Conservation (phyloP, 2,329 filamentous ascomycete genomes). For the Atkinsonella texensis region DNA sequence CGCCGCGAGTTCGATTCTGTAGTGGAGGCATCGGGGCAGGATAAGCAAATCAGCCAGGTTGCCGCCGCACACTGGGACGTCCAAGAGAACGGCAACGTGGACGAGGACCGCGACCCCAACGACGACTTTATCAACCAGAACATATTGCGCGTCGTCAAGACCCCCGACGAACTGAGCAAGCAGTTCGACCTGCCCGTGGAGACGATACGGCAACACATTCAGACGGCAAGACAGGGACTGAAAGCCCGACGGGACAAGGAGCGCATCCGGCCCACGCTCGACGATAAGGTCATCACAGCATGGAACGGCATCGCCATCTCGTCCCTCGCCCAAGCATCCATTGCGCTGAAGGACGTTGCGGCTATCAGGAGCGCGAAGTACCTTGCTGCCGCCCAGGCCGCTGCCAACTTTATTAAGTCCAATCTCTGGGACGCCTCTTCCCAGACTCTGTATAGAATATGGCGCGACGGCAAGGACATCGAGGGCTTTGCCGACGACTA, state of each 20-base stretch:
- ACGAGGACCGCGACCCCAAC: slow-evolving; percentile 69
- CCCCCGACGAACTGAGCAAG: slow-evolving; percentile 55
- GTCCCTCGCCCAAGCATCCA: slow-evolving; percentile 64
- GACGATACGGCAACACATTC: slow-evolving; percentile 56
- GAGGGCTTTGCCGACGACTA: slow-evolving; percentile 88
- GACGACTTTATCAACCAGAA: slow-evolving; percentile 95
- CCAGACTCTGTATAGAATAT: slow-evolving; percentile 61
- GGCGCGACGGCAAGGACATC: slow-evolving; percentile 51
- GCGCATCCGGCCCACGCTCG: slow-evolving; percentile 63
- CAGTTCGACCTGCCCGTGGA: slow-evolving; percentile 62
- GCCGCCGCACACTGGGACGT: slow-evolving; percentile 80
- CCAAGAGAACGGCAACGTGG: slow-evolving; percentile 72
- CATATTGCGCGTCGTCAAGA: slow-evolving; percentile 61
- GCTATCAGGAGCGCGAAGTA: slow-evolving; percentile 47
- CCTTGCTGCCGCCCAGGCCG: slow-evolving; percentile 51
- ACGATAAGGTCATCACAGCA: slow-evolving; percentile 77
- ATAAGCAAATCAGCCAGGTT: slow-evolving; percentile 53
- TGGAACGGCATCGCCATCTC: slow-evolving; percentile 87
- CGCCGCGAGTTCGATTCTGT: slow-evolving; percentile 72
- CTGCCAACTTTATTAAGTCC: slow-evolving; percentile 59
- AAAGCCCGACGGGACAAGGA: slow-evolving; percentile 60
- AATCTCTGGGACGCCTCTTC: slow-evolving; percentile 57
- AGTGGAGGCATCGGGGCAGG: slow-evolving; percentile 29
- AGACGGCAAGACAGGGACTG: slow-evolving; percentile 54
- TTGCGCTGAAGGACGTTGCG: slow-evolving; percentile 51